Evolutionary conservation across 345 rosid genomes (phyloP), one percentile per base, ranked within the genome.

Genomic region (Erysimum cheiranthoides): DNA sequence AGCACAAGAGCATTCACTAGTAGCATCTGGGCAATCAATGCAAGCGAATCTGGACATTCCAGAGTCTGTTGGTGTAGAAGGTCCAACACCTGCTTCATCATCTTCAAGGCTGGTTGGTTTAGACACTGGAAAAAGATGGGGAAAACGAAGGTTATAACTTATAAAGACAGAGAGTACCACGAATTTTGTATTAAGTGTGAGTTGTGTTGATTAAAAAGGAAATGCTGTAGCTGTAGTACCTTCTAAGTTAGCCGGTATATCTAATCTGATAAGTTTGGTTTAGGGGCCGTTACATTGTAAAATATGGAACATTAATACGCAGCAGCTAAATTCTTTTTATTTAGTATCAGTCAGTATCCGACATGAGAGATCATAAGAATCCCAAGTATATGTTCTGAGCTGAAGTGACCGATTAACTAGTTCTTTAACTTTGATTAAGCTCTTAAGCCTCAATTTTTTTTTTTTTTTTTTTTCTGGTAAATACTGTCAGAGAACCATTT

Each of bases 41-140:
- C 80, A 77, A 63, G 82, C 51, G 68, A 84, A 82, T 82, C 89
- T 92, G 46, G 97, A 95, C 78, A 90, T 90, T 76, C 97, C 97
- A 28, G 97, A 90, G 78, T 92, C 99, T 42, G 78, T 90, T 80
- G 98, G 97, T 69, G 42, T 95, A 11, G 83, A 83, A 58, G 73
- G 86, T 34, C 91, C 86, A 62, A 68, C 82, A 43, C 90, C 82
- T 8, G 78, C 76, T 34, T 62, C 67, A 58, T 82, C 93, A 35
- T 84, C 90, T 16, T 81, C 92, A 46, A 90, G 89, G 77, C 85
- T 89, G 34, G 72, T 66, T 35, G 89, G 85, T 75, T 80, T 86
- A 50, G 92, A 87, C 56, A 76, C 70, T 4, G 66, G 86, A 38
- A 83, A 85, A 80, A 84, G 84, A 81, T 87, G 85, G 43, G 83